These are phyloP conservation scores for Rhizodiscina lignyota DNA, from an alignment of 495 filamentous ascomycete genomes.

Conservation along the genomic window DNA sequence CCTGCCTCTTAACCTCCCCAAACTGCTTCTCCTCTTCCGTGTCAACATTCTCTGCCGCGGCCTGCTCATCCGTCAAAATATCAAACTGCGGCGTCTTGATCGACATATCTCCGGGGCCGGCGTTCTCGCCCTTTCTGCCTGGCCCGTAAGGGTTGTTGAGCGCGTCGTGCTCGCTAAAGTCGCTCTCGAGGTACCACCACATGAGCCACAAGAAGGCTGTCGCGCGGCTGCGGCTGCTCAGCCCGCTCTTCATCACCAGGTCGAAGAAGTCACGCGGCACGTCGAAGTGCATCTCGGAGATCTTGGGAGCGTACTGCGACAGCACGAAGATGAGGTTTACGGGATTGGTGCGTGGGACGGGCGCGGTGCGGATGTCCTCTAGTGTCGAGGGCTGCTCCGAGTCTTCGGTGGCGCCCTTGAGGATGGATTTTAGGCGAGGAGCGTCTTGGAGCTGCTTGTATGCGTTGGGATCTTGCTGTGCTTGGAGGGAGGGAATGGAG, in stretches of 20 bases:
- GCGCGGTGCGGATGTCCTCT: conserved; percentile 53
- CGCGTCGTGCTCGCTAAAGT: conserved; percentile 71
- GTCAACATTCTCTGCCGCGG: conserved; percentile 77
- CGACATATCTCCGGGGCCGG: conserved; percentile 44
- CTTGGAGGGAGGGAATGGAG: conserved; percentile 90
- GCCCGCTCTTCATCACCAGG: conserved; percentile 73
- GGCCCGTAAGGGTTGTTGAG: conserved; percentile 78
- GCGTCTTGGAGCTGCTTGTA: conserved; percentile 98
- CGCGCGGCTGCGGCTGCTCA: conserved; percentile 71
- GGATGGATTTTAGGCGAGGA: conserved; percentile 85
- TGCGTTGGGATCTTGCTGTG: conserved; percentile 82
- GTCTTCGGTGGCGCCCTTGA: conserved; percentile 94
- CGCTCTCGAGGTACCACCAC: conserved; percentile 98
- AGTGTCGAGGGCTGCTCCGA: conserved; percentile 70
- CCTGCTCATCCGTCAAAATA: conserved; percentile 58
- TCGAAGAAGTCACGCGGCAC: conserved; percentile 84
- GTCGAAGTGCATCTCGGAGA: conserved; percentile 86
- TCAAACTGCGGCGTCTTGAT: conserved; percentile 73
- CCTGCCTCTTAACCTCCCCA: conserved; percentile 67
- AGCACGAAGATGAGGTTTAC: conserved; percentile 96
- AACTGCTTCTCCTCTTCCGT: conserved; percentile 71
- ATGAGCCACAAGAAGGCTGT: conserved; percentile 92
- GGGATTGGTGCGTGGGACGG: conserved; percentile 77
- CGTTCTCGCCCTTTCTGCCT: conserved; percentile 37
- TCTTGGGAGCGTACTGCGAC: conserved; percentile 74